Percentiles rank a stretch among this genome's conserved stretches.
phyloP scores from a whole-genome alignment of 345 rosid species.

The Litchi chinensis region DNA sequence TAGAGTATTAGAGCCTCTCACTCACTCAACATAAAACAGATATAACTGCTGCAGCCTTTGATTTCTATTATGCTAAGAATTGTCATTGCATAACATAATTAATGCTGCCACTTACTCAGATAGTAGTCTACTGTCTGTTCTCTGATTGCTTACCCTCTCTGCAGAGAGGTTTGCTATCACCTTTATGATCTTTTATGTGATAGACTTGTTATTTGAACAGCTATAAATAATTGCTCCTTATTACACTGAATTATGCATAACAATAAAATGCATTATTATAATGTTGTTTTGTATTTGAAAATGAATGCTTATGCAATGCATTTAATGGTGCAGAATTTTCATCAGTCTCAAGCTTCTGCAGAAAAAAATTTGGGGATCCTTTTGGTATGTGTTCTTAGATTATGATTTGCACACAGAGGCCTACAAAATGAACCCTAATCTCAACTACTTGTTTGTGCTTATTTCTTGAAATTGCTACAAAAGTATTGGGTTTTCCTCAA shows the following conservation, averaged over 20 bases:
- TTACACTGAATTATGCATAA: neutral
- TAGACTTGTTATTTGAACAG: neutral
- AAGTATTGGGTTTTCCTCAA: neutral
- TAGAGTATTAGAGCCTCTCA: neutral
- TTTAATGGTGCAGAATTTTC: conserved; percentile 55
- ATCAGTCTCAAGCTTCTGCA: conserved; percentile 46
- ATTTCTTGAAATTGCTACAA: conserved; percentile 1
- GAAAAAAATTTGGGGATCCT: conserved; percentile 88
- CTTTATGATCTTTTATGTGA: neutral
- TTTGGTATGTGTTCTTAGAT: conserved; percentile 54
- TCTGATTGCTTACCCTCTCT: neutral
- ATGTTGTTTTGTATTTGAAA: neutral
- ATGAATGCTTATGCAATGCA: conserved; percentile 13
- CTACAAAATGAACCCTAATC: neutral
- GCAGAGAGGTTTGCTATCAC: neutral
- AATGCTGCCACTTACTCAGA: neutral
- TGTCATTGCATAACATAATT: neutral
- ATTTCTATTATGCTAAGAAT: neutral
- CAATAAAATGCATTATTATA: neutral
- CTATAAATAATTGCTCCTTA: neutral
- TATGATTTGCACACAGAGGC: neutral
- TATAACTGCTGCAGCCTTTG: neutral
- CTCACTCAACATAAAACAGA: neutral
- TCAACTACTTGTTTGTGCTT: neutral
- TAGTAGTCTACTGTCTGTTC: neutral